These are phyloP conservation scores for Aureobasidium pullulans DNA, from an alignment of 2,329 filamentous ascomycete species.

Conservation along the genomic window DNA sequence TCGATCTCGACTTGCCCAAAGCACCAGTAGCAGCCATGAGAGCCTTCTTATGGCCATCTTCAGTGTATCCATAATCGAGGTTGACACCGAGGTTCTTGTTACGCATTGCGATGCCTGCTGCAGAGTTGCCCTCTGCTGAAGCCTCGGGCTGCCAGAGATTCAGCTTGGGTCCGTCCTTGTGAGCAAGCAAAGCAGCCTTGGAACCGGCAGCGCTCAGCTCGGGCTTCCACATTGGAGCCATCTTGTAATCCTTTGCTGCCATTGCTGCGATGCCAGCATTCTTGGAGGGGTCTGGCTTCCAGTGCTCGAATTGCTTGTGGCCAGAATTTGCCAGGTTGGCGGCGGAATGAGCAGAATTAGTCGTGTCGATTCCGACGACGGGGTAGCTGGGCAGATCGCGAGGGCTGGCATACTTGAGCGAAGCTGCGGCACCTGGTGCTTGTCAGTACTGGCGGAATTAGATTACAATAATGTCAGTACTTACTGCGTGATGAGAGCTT, in stretches of 20 bases:
- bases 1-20: slow-evolving; percentile 60
- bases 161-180: slow-evolving; percentile 45
- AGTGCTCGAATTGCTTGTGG: slow-evolving; percentile 56
- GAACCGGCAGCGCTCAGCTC: slow-evolving; percentile 59
- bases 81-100: slow-evolving; percentile 41
- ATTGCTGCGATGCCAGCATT: slow-evolving; percentile 54
- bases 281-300: slow-evolving; percentile 57
- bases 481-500: slow-evolving; percentile 52
- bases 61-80: slow-evolving; percentile 40
- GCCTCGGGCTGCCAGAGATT: slow-evolving; percentile 46
- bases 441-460: slow-evolving; percentile 15
- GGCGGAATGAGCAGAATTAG: slow-evolving; percentile 62
- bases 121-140: slow-evolving; percentile 54
- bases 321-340: slow-evolving; percentile 67
- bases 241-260: slow-evolving; percentile 54
- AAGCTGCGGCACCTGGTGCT: slow-evolving; percentile 49
- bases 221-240: slow-evolving; percentile 56
- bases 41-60: slow-evolving; percentile 55
- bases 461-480: slow-evolving; percentile 20
- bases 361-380: slow-evolving; percentile 52
- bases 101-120: slow-evolving; percentile 61
- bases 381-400: slow-evolving; percentile 70
- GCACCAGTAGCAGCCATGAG: slow-evolving; percentile 70
- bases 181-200: slow-evolving; percentile 65
- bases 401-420: slow-evolving; percentile 64